phyloP scores from a whole-genome alignment of 768 basidiomycete species.

The Fomitopsis pulvina region DNA sequence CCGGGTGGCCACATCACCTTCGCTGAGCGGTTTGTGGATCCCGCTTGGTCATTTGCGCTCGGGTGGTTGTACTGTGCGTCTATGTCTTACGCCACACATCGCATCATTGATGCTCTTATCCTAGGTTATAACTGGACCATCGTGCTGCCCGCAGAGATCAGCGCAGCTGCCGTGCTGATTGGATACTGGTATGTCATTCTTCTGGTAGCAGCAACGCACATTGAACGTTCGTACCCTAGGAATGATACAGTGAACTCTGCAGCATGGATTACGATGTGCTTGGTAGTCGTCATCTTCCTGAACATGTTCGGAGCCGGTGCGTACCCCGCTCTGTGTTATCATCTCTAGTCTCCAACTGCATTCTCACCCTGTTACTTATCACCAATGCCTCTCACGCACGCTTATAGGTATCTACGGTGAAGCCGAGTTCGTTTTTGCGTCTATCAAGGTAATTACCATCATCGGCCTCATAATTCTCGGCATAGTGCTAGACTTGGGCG shows the following conservation, averaged over 20 bases:
- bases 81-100: background rate
- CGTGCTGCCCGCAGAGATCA: constrained; percentile 38
- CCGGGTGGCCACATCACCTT: constrained; percentile 41
- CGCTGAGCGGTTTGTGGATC: constrained; percentile 42
- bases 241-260: constrained; percentile 30
- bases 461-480: constrained; percentile 39
- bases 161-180: constrained; percentile 46
- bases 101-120: background rate
- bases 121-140: constrained; percentile 30
- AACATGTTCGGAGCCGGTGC: constrained; percentile 36
- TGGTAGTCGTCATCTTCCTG: constrained; percentile 43
- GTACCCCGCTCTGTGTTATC: background rate
- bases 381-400: background rate
- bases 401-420: constrained; percentile 36
- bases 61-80: constrained; percentile 33
- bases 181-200: constrained; percentile 35
- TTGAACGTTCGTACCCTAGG: constrained; percentile 4
- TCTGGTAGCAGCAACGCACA: background rate
- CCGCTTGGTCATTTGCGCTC: constrained; percentile 37
- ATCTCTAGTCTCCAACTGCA: background rate
- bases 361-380: background rate
- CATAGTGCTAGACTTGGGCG: constrained; percentile 51
- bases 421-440: constrained; percentile 45
- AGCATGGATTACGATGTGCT: constrained; percentile 46
- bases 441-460: constrained; percentile 47